A percentile compares a stretch with the other conserved stretches of the same genome.
phyloP scores from a whole-genome alignment of 225 moss, liverwort and hornwort genomes.

The Polytrichum commune region DNA sequence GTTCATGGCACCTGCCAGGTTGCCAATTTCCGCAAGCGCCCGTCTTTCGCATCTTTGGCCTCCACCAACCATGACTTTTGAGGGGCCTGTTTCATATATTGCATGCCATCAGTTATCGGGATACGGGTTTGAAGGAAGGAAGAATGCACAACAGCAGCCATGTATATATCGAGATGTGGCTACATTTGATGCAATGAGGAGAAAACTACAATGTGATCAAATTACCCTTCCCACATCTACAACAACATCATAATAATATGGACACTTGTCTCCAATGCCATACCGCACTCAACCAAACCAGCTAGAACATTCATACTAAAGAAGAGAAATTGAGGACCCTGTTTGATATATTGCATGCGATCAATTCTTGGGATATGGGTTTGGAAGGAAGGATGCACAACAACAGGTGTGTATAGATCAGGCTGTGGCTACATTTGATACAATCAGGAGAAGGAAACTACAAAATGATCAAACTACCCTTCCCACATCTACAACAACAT shows the following conservation, averaged over 20 bases:
- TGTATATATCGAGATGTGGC: background rate
- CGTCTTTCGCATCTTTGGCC: constrained; percentile 16
- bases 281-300: too few relatives aligned
- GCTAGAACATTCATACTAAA: background rate
- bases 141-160: background rate
- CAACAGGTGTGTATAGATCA: background rate
- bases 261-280: too few relatives aligned
- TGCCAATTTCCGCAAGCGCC: constrained; percentile 56
- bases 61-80: constrained; percentile 3
- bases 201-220: background rate
- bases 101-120: background rate
- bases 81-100: background rate
- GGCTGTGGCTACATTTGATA: background rate
- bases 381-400: background rate
- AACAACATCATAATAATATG: too few relatives aligned
- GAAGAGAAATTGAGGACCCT: background rate
- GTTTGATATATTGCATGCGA: background rate
- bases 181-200: background rate
- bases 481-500: too few relatives aligned
- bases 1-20: constrained; percentile 57
- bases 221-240: too few relatives aligned
- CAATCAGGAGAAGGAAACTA: background rate
- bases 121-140: background rate
- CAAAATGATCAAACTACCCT: background rate
- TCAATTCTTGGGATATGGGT: background rate